Conservation (phyloP, 2,329 filamentous ascomycete genomes). For the Pseudogymnoascus sp. region DNA sequence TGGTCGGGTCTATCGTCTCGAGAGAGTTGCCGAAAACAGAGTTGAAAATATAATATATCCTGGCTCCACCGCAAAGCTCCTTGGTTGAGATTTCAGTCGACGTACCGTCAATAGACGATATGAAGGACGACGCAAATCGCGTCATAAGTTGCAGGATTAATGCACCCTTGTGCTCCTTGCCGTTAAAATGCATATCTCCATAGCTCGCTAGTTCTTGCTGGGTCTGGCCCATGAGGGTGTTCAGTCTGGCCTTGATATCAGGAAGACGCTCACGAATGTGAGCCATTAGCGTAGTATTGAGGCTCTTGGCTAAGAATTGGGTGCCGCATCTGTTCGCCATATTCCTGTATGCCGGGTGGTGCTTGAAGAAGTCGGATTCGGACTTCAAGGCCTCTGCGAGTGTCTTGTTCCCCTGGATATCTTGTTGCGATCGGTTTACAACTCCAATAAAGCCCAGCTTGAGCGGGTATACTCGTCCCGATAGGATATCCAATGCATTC, state of each 20-base stretch:
- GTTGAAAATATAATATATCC: conserved; percentile 99
- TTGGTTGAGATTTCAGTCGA: conserved; percentile 98
- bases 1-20: conserved; percentile 92
- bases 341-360: conserved; percentile 94
- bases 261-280: conserved; percentile 94
- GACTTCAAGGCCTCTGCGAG: conserved; percentile 83
- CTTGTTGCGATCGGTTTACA: conserved; percentile 95
- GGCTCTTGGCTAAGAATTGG: conserved; percentile 84
- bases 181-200: conserved; percentile 94
- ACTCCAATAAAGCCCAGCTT: conserved; percentile 98
- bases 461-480: conserved; percentile 88
- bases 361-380: conserved; percentile 91
- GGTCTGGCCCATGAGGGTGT: conserved; percentile 98
- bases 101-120: conserved; percentile 96
- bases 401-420: conserved; percentile 94
- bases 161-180: conserved; percentile 91
- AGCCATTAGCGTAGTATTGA: conserved; percentile 90
- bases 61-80: conserved; percentile 86
- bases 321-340: conserved; percentile 92
- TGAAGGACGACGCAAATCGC: conserved; percentile 93
- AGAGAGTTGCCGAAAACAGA: conserved; percentile 95
- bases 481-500: conserved; percentile 95
- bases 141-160: conserved; percentile 97
- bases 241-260: conserved; percentile 95
- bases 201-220: conserved; percentile 98